Base-by-base conservation (phyloP, 2,329 filamentous ascomycete genomes). In the Botrytis sinoallii region DNA sequence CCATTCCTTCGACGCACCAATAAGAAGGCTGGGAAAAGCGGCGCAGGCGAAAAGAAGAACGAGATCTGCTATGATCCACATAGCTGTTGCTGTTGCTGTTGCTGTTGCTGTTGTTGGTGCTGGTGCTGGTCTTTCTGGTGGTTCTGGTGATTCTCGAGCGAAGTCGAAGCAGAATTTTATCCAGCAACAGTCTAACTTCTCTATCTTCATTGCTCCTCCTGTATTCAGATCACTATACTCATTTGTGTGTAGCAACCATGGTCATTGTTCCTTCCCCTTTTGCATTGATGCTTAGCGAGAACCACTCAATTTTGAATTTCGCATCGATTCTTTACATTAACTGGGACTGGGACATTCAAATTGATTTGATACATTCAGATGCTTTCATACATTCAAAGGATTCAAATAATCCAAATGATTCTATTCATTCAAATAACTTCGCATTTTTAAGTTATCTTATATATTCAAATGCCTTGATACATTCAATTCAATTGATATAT, bases 381-480 rank as follows among this genome's bases (percentile, higher is more conserved):
- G 6, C 16, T 7, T 61, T 40, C 10, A 32, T 20, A 12, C 1
- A 35, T 38, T 60, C 48, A 52, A 42, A 16, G 3, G 4, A 14
- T 42, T 42, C 16, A 0, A 16, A 16, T 16, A 16, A 42, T 6
- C 14, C 40, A 42, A 3, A 40, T 14, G 2, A 14, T 16, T 16
- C 16, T 42, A 16, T 42, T 1, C 0, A 4, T 4, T 25, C 1
- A 25, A 48, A 22, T 9, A 3, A 48, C 22, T 22, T 22, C 8
- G 9, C 22, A 7, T 9, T 9, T 22, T 48, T 8, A 22, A 10
- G 4, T 9, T 9, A 22, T 22, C 20, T 48, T 48, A 8, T 48
- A 22, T 1, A 48, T 22, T 25, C 20, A 12, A 0, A 40, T n/a
- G n/a, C n/a, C n/a, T n/a, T n/a, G n/a, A n/a, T n/a, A 12, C 1